These are phyloP conservation scores for Papiliotrema flavescens DNA, from an alignment of 1,284 basidiomycete genomes.

Conservation along the genomic window DNA sequence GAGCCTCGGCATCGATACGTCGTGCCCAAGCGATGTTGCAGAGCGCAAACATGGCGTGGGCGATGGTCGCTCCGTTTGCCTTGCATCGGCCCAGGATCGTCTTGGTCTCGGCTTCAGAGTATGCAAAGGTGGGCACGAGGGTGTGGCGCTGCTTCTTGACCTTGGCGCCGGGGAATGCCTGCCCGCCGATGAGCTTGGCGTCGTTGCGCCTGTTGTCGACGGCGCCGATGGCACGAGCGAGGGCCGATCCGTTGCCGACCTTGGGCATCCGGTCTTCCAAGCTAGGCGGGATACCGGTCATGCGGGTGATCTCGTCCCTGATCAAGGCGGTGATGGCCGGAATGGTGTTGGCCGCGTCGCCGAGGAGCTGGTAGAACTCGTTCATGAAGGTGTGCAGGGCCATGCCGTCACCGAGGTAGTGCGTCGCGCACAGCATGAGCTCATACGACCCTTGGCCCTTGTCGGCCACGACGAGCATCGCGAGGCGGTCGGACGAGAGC, in stretches of 20 bases:
- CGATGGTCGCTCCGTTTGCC: conserved; percentile 65
- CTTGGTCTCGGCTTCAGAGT: conserved; percentile 17
- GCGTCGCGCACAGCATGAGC: conserved; percentile 24
- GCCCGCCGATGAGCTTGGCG: conserved; percentile 19
- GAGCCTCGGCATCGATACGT: conserved; percentile 41
- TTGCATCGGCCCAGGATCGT: conserved; percentile 52
- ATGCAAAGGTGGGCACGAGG: conserved; percentile 21
- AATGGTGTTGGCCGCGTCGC: conserved; percentile 1
- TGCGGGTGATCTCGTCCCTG: not conserved
- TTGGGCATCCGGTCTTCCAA: conserved; percentile 20
- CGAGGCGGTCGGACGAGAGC: conserved; percentile 61
- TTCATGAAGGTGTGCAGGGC: conserved; percentile 30
- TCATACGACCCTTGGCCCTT: conserved; percentile 47
- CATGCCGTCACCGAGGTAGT: conserved; percentile 27
- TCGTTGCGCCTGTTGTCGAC: conserved; percentile 15
- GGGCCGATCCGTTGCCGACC: conserved; percentile 1
- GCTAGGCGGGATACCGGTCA: conserved; percentile 9
- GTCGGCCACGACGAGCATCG: conserved; percentile 58
- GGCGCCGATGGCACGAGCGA: conserved; percentile 9
- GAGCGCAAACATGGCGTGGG: conserved; percentile 67
- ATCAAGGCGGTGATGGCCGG: conserved; percentile 20
- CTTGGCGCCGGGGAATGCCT: conserved; percentile 12
- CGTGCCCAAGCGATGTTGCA: conserved; percentile 69
- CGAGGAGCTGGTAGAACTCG: conserved; percentile 28
- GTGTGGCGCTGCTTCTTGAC: conserved; percentile 11